phyloP scores from a whole-genome alignment of 805 yeast species.

The Saturnispora sekii region DNA sequence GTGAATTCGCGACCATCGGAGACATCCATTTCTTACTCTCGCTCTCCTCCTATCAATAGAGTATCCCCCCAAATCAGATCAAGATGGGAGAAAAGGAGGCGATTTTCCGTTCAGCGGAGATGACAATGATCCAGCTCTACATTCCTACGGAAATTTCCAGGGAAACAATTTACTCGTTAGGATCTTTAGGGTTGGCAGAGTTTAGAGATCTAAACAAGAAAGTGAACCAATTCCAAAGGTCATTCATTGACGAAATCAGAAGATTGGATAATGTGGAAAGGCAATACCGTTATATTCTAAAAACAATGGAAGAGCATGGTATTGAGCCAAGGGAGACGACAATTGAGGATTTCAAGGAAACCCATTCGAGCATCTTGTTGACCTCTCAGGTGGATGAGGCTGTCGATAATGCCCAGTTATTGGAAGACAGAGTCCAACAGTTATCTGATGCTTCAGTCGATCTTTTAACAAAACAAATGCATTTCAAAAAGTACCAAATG shows the following conservation, averaged over 20 bases:
- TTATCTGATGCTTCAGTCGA: constrained; percentile 60
- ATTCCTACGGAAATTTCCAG: constrained; percentile 86
- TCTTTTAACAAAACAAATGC: constrained; percentile 52
- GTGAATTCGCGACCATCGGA: too few relatives aligned
- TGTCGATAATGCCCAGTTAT: constrained; percentile 46
- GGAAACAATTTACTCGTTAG: constrained; percentile 77
- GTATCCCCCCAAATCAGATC: neutral
- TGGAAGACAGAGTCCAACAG: constrained; percentile 68
- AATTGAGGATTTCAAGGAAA: constrained; percentile 16
- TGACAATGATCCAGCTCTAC: constrained; percentile 87
- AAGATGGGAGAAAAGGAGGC: constrained; percentile 18
- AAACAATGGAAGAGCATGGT: constrained; percentile 36
- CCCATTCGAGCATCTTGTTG: constrained; percentile 16
- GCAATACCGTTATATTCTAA: constrained; percentile 53
- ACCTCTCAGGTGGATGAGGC: constrained; percentile 58
- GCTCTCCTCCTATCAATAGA: too few relatives aligned
- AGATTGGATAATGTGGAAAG: constrained; percentile 80
- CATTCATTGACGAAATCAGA: constrained; percentile 83
- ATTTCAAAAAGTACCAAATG: constrained; percentile 61
- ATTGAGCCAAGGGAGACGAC: constrained; percentile 18
- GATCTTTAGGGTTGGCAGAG: constrained; percentile 77
- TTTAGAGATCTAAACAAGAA: constrained; percentile 82
- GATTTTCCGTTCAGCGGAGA: constrained; percentile 73
- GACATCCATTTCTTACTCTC: too few relatives aligned
- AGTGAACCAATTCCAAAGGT: constrained; percentile 80